Base-by-base conservation (phyloP, 2,329 filamentous ascomycete species). In the Diplodia seriata region DNA sequence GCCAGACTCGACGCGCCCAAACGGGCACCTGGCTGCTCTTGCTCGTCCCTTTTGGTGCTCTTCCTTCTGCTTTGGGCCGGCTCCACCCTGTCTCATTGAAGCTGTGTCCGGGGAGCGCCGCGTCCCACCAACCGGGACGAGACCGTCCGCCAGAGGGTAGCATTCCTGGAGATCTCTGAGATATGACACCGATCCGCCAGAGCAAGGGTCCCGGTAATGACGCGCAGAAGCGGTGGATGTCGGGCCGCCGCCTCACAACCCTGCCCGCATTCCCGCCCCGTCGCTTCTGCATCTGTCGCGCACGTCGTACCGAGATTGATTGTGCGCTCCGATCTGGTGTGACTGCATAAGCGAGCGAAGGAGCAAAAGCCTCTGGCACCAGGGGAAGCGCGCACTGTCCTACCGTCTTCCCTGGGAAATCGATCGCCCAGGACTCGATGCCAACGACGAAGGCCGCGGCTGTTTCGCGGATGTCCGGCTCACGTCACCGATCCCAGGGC, bases 301-400 rank as follows among this genome's bases (percentile, higher is more conserved):
- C 56, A 63, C 18, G 59, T 63, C 59, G 59, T 63, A 63, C 59
- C 59, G 59, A 63, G 59, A 63, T 63, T 63, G 59, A 63, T 63
- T 63, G 59, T 63, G 59, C 59, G 59, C 59, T 63, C 49, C 64
- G 64, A 55, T 65, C 62, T 65, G 49, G 51, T 65, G 64, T 57
- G 29, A 55, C 64, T 57, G 59, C 59, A 63, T 63, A 63, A 66
- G 51, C 51, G 51, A 56, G 64, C 64, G 51, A 55, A 66, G 64
- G 64, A 66, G 64, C 64, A 66, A 57, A 57, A 66, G 53, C 64
- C 64, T 57, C 53, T 23, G 38, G 43, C 43, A 57, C 64, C 43
- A 50, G 47, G 59, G 59, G 43, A 63, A 50, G 20, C 43, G 59
- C 59, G 59, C 59, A 66, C 43, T 55, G 53, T 66, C 51, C 53